phyloP scores from a whole-genome alignment of 352 stramenopile species.

The Saprolegnia diclina region DNA sequence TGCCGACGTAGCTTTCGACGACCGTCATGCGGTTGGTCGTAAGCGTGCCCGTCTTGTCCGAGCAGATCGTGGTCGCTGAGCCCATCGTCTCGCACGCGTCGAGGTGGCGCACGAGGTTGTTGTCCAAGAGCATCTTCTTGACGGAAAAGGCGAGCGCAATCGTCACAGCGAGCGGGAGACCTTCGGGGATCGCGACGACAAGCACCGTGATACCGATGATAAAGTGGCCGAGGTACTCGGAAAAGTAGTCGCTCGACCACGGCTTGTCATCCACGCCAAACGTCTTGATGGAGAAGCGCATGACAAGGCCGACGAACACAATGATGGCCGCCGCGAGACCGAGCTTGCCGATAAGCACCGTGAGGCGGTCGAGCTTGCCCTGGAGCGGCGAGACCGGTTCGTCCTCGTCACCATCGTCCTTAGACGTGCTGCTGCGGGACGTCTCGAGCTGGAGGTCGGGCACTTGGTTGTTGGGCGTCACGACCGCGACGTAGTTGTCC shows the following conservation, averaged over 20 bases:
- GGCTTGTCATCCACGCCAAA: constrained; percentile 35
- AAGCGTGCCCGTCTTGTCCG: constrained; percentile 94
- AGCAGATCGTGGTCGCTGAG: constrained; percentile 95
- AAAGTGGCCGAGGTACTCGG: constrained; percentile 75
- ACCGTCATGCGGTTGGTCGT: constrained; percentile 95
- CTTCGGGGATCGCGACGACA: constrained; percentile 94
- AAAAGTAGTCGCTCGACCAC: constrained; percentile 53
- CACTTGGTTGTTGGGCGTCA: constrained; percentile 52
- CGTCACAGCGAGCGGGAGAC: constrained; percentile 83
- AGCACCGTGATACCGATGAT: constrained; percentile 86
- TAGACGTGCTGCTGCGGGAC: constrained; percentile 52
- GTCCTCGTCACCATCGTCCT: constrained; percentile 47
- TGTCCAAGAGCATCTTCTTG: constrained; percentile 93
- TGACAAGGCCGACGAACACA: constrained; percentile 74
- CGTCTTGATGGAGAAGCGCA: constrained; percentile 58
- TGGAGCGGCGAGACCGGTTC: constrained; percentile 70
- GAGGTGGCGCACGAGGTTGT: constrained; percentile 95
- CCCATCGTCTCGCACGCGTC: constrained; percentile 96
- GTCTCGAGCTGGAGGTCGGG: constrained; percentile 39
- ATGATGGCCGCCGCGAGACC: constrained; percentile 65
- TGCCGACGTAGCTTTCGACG: constrained; percentile 57
- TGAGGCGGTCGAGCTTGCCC: constrained; percentile 75
- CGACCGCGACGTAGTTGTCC: constrained; percentile 32
- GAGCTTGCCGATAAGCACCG: constrained; percentile 78
- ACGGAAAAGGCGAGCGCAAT: constrained; percentile 86